Conservation (phyloP, 163 green algal species). For the Scenedesmus sp. region DNA sequence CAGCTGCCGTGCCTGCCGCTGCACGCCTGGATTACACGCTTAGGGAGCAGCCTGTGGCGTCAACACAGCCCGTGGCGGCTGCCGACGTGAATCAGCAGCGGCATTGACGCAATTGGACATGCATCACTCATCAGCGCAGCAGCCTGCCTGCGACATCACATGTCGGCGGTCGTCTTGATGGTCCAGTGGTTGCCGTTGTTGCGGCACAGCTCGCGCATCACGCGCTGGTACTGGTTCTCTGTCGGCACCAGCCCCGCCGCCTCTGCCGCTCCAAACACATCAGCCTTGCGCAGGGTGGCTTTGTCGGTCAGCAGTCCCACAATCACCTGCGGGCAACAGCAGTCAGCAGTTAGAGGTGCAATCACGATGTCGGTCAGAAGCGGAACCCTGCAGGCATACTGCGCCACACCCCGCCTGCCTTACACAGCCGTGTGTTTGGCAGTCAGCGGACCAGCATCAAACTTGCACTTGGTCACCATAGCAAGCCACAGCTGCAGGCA, state of each 20-base stretch:
- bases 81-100: too few species aligned
- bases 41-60: too few species aligned
- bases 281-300: conserved; percentile 39
- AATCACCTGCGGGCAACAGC: conserved; percentile 8
- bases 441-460: too few species aligned
- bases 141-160: not conserved
- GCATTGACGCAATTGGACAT: not conserved
- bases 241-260: not conserved
- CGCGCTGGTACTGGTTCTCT: conserved; percentile 45
- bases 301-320: conserved; percentile 41
- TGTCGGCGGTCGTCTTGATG: conserved; percentile 24
- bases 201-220: conserved; percentile 51
- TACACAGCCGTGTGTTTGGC: too few species aligned
- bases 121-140: not conserved
- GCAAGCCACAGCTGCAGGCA: too few species aligned
- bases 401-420: too few species aligned
- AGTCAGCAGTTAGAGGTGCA: not conserved
- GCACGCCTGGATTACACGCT: too few species aligned
- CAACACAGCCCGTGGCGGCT: too few species aligned
- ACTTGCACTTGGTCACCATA: too few species aligned
- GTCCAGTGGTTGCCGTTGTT: conserved; percentile 51
- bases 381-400: too few species aligned
- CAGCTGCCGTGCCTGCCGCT: too few species aligned
- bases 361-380: too few species aligned
- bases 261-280: conserved; percentile 29